Conservation (phyloP, 192 early-diverging fungal species). For the Dissophora ornata region DNA sequence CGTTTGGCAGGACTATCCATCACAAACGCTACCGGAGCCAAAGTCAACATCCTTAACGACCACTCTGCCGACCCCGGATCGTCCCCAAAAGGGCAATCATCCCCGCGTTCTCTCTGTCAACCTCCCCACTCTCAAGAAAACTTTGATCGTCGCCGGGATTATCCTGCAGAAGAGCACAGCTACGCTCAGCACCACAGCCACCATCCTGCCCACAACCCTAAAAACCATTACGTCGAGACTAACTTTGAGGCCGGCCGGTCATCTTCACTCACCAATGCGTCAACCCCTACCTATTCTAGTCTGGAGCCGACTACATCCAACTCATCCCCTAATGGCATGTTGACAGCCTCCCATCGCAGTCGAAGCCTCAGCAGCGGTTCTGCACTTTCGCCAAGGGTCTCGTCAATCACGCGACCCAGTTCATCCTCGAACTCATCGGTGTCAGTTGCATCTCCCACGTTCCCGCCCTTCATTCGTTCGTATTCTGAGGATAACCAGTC, state of each 20-base stretch:
- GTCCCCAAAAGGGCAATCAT: not conserved
- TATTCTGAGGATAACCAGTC: slow-evolving; percentile 43
- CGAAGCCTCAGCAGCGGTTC: slow-evolving; percentile 44
- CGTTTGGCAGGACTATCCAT: slow-evolving; percentile 57
- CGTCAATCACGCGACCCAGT: slow-evolving; percentile 3
- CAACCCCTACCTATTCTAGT: slow-evolving; percentile 32
- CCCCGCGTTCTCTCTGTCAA: too few species aligned
- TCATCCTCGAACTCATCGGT: not conserved
- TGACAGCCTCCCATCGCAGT: slow-evolving; percentile 30
- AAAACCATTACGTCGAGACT: not conserved
- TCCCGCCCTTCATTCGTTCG: slow-evolving; percentile 27
- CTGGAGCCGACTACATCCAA: slow-evolving; percentile 29
- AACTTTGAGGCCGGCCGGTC: slow-evolving; percentile 31
- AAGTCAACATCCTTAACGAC: slow-evolving; percentile 66
- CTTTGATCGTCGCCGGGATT: not conserved
- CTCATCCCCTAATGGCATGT: not conserved
- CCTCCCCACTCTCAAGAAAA: too few species aligned
- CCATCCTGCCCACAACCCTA: not conserved
- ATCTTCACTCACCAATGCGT: slow-evolving; percentile 49
- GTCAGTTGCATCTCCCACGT: slow-evolving; percentile 23
- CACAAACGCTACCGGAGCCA: slow-evolving; percentile 62
- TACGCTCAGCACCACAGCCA: not conserved
- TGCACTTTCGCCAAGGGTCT: slow-evolving; percentile 18
- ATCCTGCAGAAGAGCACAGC: not conserved
- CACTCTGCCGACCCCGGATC: slow-evolving; percentile 4